Base-by-base conservation (phyloP, 257 asterid genomes). In the Petunia secreta region DNA sequence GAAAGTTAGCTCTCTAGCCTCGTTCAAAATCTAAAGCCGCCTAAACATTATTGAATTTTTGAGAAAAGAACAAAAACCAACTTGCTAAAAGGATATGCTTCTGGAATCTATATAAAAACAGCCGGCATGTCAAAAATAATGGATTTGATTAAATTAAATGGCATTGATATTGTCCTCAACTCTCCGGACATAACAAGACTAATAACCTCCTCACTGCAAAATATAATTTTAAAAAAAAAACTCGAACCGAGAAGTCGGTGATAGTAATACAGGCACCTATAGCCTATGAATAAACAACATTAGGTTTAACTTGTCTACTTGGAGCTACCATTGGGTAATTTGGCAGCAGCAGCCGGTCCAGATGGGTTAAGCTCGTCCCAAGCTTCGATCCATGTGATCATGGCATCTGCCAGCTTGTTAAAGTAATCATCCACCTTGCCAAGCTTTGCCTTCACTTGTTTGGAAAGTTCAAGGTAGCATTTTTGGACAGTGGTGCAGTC, bases 381-480 rank as follows among this genome's bases (percentile, higher is more conserved):
- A 37, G 93, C 93, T 82, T 89, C 90, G 63, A 87, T 89, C 92
- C 92, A 89, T 11, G 92, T 89, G 40, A 82, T 74, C 92, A 89
- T 89, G 41, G 93, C 93, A 80, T 89, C 93, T 1, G 91, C 90
- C 4, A 89, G 88, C 86, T 89, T 89, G 67, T 77, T 84, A 71
- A 89, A 89, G 79, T 89, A 89, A 2, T 88, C 89, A 40, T 90
- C 94, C 5, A 90, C 88, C 66, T 87, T 89, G 1, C 91, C 91
- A 3, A 90, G 89, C 79, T 90, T 89, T 8, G 86, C 94, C 78
- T 87, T 86, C 15, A 90, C 94, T 71, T 87, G 92, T 78, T 88
- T 89, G 41, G 94, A 68, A n/a, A 90, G 92, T 78, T 90, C 89
- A 2, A 87, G 78, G 85, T 90, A 90, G 10, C 94, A 90, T 76